Percentiles rank a stretch among this genome's conserved stretches.
These are phyloP conservation scores for Linnemannia schmuckeri DNA, from an alignment of 192 early-diverging fungal genomes.

Conservation along the genomic window DNA sequence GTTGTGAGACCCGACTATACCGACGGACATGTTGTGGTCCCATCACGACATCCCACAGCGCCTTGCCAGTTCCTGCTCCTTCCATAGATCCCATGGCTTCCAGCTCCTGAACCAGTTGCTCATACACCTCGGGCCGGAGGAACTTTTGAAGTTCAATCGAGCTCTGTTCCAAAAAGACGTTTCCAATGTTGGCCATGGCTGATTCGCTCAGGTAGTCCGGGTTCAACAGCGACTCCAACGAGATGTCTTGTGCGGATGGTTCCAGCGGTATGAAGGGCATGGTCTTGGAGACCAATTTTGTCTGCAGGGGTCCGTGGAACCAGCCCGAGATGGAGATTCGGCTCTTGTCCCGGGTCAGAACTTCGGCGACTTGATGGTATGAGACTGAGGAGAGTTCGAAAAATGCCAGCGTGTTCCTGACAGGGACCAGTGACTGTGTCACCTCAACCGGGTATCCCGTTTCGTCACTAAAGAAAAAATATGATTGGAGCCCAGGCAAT, in stretches of 20 bases:
- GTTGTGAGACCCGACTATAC: conserved; percentile 57
- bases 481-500: not conserved
- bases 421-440: conserved; percentile 60
- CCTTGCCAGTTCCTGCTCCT: conserved; percentile 11
- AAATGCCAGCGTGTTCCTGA: conserved; percentile 71
- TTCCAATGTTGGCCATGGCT: conserved; percentile 54
- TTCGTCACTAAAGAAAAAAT: conserved; percentile 43
- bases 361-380: conserved; percentile 74
- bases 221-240: conserved; percentile 60
- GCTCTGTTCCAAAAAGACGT: conserved; percentile 60
- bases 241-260: not conserved
- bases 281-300: conserved; percentile 48
- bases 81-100: conserved; percentile 29
- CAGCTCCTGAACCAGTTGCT: conserved; percentile 42
- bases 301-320: conserved; percentile 72
- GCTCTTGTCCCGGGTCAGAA: conserved; percentile 49
- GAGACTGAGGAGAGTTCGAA: conserved; percentile 71
- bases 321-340: conserved; percentile 76
- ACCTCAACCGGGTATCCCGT: conserved; percentile 63
- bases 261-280: conserved; percentile 23
- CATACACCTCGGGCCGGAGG: conserved; percentile 51
- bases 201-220: conserved; percentile 58
- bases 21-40: conserved; percentile 65
- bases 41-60: conserved; percentile 36
- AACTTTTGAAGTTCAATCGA: conserved; percentile 58